Conservation (phyloP, 768 basidiomycete genomes). For the Coprinellus micaceus region DNA sequence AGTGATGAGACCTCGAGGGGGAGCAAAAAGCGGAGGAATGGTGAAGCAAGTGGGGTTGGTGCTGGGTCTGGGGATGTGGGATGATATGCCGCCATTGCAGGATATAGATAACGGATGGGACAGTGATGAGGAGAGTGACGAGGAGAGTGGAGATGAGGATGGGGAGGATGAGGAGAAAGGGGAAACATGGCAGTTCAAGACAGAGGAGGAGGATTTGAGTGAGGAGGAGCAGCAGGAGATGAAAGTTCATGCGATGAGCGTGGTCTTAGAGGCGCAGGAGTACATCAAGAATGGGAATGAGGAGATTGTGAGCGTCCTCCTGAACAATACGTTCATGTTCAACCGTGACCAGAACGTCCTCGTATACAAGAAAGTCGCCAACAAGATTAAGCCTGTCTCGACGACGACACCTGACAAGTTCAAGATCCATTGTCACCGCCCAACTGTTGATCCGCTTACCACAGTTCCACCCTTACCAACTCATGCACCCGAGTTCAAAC, state of each 20-base stretch:
- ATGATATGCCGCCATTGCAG: too few relatives aligned
- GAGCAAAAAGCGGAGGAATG: neutral
- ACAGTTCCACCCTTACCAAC: neutral
- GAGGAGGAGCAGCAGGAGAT: neutral
- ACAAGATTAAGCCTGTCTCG: slow-evolving; percentile 6
- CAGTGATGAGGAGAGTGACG: neutral
- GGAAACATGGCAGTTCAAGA: neutral
- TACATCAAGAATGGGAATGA: too few relatives aligned
- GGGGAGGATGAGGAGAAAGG: neutral
- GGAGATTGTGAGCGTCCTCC: neutral
- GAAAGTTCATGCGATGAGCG: too few relatives aligned
- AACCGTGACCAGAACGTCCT: neutral
- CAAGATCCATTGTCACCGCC: neutral
- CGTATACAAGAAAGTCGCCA: slow-evolving; percentile 6
- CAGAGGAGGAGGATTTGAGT: neutral
- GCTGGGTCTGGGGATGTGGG: neutral
- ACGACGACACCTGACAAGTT: neutral
- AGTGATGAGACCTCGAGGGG: neutral
- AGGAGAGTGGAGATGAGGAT: neutral
- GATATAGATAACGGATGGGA: too few relatives aligned
- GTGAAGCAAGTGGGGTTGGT: neutral
- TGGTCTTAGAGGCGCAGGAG: too few relatives aligned
- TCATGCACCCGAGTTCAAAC: neutral
- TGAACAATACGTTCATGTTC: neutral
- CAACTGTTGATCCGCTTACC: neutral